A percentile compares a stretch with the other conserved stretches of the same genome.
These are phyloP conservation scores for Petunia hybrid DNA, from an alignment of 305 asterid genomes.

Conservation along the genomic window DNA sequence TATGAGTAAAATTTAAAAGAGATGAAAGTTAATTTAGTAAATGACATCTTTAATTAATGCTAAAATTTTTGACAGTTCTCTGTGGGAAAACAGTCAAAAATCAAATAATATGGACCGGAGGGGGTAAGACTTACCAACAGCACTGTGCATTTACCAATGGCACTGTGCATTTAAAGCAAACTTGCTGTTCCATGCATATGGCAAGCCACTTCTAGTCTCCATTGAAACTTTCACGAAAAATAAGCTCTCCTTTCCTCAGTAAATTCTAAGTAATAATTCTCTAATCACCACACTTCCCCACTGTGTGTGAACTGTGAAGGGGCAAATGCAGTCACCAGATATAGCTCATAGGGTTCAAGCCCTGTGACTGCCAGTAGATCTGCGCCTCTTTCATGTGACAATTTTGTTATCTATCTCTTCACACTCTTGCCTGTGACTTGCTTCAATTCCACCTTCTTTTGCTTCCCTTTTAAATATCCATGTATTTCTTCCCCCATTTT, in stretches of 20 bases:
- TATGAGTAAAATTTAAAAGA: no score
- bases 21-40: no score
- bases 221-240: constrained; percentile 60
- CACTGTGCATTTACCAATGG: background rate
- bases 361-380: constrained; percentile 44
- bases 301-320: constrained; percentile 50
- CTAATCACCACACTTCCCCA: constrained; percentile 42
- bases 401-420: constrained; percentile 35
- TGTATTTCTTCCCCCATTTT: background rate
- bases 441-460: constrained; percentile 53
- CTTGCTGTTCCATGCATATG: background rate
- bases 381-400: constrained; percentile 71
- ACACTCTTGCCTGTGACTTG: constrained; percentile 70
- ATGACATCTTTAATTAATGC: no score
- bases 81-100: no score
- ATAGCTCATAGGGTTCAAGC: constrained; percentile 42
- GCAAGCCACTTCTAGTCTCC: constrained; percentile 41
- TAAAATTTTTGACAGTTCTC: no score
- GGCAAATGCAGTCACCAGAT: constrained; percentile 28
- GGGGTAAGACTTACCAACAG: no score
- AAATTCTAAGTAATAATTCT: constrained; percentile 32
- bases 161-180: constrained; percentile 29
- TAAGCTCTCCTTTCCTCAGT: constrained; percentile 33
- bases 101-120: no score
- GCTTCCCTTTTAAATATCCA: constrained; percentile 47